Conservation (phyloP, 108 stramenopile genomes). For the Discostella stelligeroides region DNA sequence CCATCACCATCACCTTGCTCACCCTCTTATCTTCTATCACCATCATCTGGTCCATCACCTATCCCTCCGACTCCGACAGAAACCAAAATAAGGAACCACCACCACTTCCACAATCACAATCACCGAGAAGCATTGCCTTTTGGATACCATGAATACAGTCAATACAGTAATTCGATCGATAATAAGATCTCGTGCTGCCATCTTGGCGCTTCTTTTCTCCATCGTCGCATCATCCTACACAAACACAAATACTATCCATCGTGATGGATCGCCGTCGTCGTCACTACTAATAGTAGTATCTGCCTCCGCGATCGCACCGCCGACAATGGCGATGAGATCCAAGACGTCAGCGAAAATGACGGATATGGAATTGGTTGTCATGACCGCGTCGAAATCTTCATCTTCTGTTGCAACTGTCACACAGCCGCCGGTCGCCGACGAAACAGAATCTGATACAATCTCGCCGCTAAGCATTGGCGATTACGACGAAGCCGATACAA, state of each 20-base stretch:
- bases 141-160: no score
- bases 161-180: no score
- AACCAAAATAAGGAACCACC: no score
- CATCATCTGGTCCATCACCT: no score
- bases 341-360: not conserved
- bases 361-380: not conserved
- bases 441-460: no score
- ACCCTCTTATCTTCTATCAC: no score
- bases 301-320: constrained; percentile 8
- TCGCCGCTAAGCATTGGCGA: not conserved
- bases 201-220: not conserved
- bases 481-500: not conserved
- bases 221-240: not conserved
- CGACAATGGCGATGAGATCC: not conserved
- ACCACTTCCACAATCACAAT: no score
- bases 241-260: not conserved
- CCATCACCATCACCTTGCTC: no score
- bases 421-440: not conserved
- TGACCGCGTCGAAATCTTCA: not conserved
- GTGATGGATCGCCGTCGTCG: not conserved
- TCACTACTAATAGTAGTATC: not conserved
- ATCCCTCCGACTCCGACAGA: no score
- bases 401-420: not conserved
- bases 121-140: no score
- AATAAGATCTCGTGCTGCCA: no score